These are phyloP conservation scores for Diatrype stigma DNA, from an alignment of 2,329 filamentous ascomycete species.

Conservation along the genomic window DNA sequence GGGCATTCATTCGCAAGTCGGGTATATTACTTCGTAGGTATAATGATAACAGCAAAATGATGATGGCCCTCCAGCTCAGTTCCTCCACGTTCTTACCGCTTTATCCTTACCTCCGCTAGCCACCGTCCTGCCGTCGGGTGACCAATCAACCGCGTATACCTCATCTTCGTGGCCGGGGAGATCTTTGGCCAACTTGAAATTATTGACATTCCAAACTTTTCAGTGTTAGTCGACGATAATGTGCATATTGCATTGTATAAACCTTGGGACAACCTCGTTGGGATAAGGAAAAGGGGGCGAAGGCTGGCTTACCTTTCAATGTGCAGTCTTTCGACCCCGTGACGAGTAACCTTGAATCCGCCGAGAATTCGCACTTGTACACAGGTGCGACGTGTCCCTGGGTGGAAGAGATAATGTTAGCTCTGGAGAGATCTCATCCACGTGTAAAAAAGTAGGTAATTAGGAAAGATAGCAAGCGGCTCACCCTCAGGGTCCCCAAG, in stretches of 20 bases:
- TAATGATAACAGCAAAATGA: too few species aligned
- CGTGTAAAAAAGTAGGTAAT: not conserved
- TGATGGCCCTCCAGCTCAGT: constrained; percentile 37
- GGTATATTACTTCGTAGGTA: not conserved
- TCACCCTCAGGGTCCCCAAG: constrained; percentile 72
- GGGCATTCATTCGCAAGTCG: not conserved
- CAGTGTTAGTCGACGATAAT: not conserved
- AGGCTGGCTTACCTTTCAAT: constrained; percentile 50
- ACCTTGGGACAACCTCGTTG: not conserved
- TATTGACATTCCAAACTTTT: constrained; percentile 79
- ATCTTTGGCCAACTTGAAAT: constrained; percentile 74
- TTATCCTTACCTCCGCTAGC: constrained; percentile 94
- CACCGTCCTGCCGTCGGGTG: constrained; percentile 81
- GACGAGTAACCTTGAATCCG: constrained; percentile 76
- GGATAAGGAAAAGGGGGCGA: not conserved
- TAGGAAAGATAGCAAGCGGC: constrained; percentile 4
- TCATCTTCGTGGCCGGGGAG: constrained; percentile 88
- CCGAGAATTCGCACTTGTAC: constrained; percentile 88
- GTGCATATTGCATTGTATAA: too few species aligned
- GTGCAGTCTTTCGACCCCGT: constrained; percentile 90
- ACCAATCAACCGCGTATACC: constrained; percentile 94
- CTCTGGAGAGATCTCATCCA: not conserved
- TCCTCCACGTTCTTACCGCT: constrained; percentile 62
- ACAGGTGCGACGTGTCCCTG: constrained; percentile 60
- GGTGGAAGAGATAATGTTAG: constrained; percentile 4